phyloP scores from a whole-genome alignment of 768 basidiomycete genomes.

The Pilatotrama ljubarskyi region DNA sequence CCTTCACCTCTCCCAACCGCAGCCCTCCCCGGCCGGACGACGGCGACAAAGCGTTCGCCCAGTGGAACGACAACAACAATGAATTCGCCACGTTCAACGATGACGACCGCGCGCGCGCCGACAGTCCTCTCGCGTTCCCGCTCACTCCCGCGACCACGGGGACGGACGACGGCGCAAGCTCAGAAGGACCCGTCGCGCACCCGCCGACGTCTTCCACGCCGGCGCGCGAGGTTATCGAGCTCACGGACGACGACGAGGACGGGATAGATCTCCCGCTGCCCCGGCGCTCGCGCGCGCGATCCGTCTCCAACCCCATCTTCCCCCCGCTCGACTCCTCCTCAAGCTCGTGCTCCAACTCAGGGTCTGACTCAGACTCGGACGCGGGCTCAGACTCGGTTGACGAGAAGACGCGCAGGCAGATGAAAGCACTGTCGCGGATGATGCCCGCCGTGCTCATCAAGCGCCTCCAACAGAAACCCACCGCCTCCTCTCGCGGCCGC shows the following conservation, averaged over 20 bases:
- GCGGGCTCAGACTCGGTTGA: not conserved
- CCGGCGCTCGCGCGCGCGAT: not conserved
- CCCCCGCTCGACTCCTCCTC: not conserved
- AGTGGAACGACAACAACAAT: constrained; percentile 5
- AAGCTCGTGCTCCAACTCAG: not conserved
- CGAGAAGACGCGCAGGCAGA: constrained; percentile 35
- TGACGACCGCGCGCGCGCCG: too few species aligned
- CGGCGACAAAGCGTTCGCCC: not conserved
- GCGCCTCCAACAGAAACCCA: constrained; percentile 28
- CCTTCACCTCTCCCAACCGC: not conserved
- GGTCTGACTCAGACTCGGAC: not conserved
- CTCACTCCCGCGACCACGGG: not conserved
- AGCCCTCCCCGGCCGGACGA: not conserved
- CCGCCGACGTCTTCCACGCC: constrained; percentile 2
- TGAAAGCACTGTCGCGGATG: constrained; percentile 47
- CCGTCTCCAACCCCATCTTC: not conserved
- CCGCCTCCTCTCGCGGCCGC: not conserved
- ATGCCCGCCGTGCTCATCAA: constrained; percentile 56
- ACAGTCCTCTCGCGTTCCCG: constrained; percentile 22
- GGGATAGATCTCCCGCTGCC: not conserved
- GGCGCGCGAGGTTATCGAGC: constrained; percentile 1
- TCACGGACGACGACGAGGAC: not conserved
- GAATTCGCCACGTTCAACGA: not conserved
- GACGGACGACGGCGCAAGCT: not conserved
- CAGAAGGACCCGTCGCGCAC: not conserved